Conservation (phyloP, 176 grass and related monocot genomes). For the Neostapfia colusana region DNA sequence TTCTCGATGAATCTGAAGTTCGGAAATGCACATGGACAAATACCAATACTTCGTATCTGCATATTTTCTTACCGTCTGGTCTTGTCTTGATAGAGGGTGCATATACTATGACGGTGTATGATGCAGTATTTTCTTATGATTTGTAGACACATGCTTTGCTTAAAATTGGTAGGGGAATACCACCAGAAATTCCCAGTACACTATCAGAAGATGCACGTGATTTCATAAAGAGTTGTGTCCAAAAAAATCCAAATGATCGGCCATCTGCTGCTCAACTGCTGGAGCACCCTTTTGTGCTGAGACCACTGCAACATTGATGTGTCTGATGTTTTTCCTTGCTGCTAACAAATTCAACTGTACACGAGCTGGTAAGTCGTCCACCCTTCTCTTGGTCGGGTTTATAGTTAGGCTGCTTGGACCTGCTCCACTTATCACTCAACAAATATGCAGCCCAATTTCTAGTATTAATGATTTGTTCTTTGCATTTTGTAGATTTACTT, state of each 20-base stretch:
- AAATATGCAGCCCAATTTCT: neutral
- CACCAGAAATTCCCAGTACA: conserved; percentile 57
- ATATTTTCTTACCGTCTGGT: neutral
- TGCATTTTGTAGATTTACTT: conserved; percentile 30
- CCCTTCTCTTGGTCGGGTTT: neutral
- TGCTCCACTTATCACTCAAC: neutral
- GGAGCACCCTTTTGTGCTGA: conserved; percentile 75
- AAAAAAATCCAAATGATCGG: conserved; percentile 58
- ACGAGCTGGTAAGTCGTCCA: conserved; percentile 40
- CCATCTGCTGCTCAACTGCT: conserved; percentile 68
- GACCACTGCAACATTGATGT: conserved; percentile 29
- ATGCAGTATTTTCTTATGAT: conserved; percentile 25
- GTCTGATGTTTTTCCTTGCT: neutral
- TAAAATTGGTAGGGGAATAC: conserved; percentile 75
- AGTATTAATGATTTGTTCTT: neutral
- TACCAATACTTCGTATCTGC: neutral
- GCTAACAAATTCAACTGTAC: conserved; percentile 41
- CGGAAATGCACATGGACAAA: neutral
- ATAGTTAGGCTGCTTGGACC: neutral
- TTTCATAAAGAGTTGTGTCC: conserved; percentile 74
- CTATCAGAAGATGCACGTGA: conserved; percentile 71
- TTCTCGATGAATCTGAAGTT: neutral
- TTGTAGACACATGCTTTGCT: conserved; percentile 69
- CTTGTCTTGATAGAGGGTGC: neutral
- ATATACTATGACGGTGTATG: conserved; percentile 23